Conservation (phyloP, 2,329 filamentous ascomycete genomes). For the Trichoderma lentiforme region DNA sequence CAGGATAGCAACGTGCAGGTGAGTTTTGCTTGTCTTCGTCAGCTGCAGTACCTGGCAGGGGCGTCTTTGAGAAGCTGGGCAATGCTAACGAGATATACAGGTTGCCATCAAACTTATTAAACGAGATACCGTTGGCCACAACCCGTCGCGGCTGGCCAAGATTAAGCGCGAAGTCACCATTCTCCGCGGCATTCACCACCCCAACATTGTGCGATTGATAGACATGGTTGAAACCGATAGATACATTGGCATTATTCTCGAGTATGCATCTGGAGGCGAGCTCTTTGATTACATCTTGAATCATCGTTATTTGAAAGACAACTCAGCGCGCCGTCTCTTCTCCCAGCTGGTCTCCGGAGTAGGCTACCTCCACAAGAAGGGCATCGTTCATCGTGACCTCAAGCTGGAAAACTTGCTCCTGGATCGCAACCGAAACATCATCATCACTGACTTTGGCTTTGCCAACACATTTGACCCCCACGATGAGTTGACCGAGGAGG, state of each 20-base stretch:
- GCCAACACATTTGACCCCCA: slow-evolving; percentile 92
- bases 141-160: slow-evolving; percentile 86
- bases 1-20: slow-evolving; percentile 85
- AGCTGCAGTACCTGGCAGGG: neutral
- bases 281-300: slow-evolving; percentile 98
- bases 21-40: slow-evolving; percentile 23
- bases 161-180: slow-evolving; percentile 97
- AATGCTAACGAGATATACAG: slow-evolving; percentile 37
- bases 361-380: slow-evolving; percentile 96
- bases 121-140: slow-evolving; percentile 81
- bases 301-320: slow-evolving; percentile 93
- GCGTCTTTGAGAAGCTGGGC: neutral
- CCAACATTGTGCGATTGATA: slow-evolving; percentile 93
- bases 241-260: slow-evolving; percentile 96
- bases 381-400: slow-evolving; percentile 94
- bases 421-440: slow-evolving; percentile 96
- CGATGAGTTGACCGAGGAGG: slow-evolving; percentile 85
- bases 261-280: slow-evolving; percentile 96
- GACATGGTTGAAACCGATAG: slow-evolving; percentile 98
- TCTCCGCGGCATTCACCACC: slow-evolving; percentile 80
- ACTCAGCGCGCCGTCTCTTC: slow-evolving; percentile 84
- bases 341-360: slow-evolving; percentile 95
- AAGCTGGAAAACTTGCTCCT: slow-evolving; percentile 95
- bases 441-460: slow-evolving; percentile 99
- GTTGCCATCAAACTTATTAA: slow-evolving; percentile 98